Evolutionary conservation across 176 grass and related monocot species (phyloP), one percentile per base, ranked within the genome.

Genomic region (Oryza longistaminata): DNA sequence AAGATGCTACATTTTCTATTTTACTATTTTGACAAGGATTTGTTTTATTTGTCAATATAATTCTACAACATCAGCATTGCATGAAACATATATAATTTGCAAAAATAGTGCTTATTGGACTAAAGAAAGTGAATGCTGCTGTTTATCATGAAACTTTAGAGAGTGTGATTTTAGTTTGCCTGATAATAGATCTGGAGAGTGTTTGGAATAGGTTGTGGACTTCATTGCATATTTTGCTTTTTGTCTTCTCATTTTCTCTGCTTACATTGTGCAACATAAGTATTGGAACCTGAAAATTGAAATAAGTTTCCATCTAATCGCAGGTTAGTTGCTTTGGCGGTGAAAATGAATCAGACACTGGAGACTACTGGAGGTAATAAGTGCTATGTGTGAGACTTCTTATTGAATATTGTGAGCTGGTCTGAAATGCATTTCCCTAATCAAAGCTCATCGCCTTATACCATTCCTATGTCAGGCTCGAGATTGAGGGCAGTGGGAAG

Each of bases 311-410:
- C 16, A 21, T 87, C 19, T 82, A 66, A 79, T 84, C 61, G 79
- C 82, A 97, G 95, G 91, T 97, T 44, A 97, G 95, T 64, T 97
- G 95, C 77, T 95, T 93, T 88, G 95, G 95, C 82, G 86, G 87
- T 76, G 95, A 97, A 16, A 39, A 71, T 37, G 80, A 93, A 21
- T 98, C 95, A 37, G 95, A 98, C 84, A 93, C 95, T 9, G 95
- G 95, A 90, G 95, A 98, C 60, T 88, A 90, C 81, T 98, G 95
- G 95, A 90, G 79, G 95, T 93, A 66, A 92, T 92, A 66, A 92
- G 87, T 55, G 77, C 27, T 73, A 44, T 37, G 2, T 62, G 2
- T 10, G 58, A 58, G 17, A 73, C 35, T 71, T 43, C 7, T 71
- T 5, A 9, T 45, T 19, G 66, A 70, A 53, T 61, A 64, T 25